Evolutionary conservation across 1,139 yeast genomes (phyloP).

Genomic region (Lodderomyces margitis): DNA sequence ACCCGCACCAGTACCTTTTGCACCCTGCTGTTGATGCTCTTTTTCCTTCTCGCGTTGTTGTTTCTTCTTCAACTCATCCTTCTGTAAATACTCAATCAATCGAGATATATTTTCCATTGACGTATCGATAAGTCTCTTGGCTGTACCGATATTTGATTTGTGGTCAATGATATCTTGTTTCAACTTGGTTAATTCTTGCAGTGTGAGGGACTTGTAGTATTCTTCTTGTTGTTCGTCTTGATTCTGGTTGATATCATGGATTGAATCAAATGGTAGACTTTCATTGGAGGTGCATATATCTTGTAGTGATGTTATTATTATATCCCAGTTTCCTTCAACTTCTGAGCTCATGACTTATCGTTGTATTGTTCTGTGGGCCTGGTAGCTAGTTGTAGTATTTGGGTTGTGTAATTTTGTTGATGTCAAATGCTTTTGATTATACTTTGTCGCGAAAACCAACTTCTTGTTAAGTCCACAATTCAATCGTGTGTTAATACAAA

Average conservation of each 20-base stretch:
- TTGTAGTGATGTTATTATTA: constrained; percentile 62
- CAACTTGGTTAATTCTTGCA: constrained; percentile 38
- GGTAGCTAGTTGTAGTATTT: background rate
- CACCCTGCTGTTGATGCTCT: background rate
- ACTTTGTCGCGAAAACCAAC: background rate
- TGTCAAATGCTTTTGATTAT: background rate
- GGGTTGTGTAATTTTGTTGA: background rate
- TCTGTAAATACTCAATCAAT: constrained; percentile 28
- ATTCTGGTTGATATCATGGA: constrained; percentile 24
- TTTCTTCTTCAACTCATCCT: constrained; percentile 12
- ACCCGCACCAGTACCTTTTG: background rate
- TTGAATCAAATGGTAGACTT: constrained; percentile 49
- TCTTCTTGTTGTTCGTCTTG: constrained; percentile 8
- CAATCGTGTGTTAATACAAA: no score
- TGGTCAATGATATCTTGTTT: constrained; percentile 49
- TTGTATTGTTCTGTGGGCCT: background rate
- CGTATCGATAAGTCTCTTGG: constrained; percentile 46
- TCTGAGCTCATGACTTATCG: constrained; percentile 19
- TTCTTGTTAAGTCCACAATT: no score
- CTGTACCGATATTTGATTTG: constrained; percentile 55
- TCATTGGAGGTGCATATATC: constrained; percentile 66
- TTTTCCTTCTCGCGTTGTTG: constrained; percentile 11
- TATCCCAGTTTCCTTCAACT: constrained; percentile 65
- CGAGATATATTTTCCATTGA: constrained; percentile 39
- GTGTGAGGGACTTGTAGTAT: constrained; percentile 12